phyloP scores from a whole-genome alignment of 345 rosid genomes.

The Passiflora organensis region DNA sequence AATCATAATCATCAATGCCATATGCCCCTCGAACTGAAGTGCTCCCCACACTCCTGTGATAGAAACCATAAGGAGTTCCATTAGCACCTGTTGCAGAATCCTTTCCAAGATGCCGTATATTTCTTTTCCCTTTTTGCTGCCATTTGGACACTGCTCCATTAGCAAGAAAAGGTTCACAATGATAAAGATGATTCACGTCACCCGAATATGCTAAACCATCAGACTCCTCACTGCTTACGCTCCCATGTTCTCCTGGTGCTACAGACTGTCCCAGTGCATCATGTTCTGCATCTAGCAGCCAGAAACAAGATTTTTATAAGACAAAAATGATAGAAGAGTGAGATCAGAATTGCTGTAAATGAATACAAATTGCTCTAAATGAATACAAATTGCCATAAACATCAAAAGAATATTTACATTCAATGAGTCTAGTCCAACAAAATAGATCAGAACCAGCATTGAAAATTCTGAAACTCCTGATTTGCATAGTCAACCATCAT shows the following conservation, averaged over 20 bases:
- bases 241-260: slow-evolving; percentile 48
- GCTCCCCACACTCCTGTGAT: slow-evolving; percentile 37
- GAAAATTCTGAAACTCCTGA: too few relatives aligned
- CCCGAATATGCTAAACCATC: slow-evolving; percentile 71
- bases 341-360: not conserved
- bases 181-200: slow-evolving; percentile 46
- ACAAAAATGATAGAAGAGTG: not conserved
- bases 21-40: slow-evolving; percentile 38
- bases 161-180: slow-evolving; percentile 37
- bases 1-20: slow-evolving; percentile 42
- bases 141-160: slow-evolving; percentile 79
- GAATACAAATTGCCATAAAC: too few relatives aligned
- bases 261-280: slow-evolving; percentile 34
- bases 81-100: slow-evolving; percentile 23
- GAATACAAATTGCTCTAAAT: slow-evolving; percentile 6
- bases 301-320: slow-evolving; percentile 9
- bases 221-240: slow-evolving; percentile 67
- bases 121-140: slow-evolving; percentile 89
- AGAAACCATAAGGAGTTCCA: slow-evolving; percentile 36
- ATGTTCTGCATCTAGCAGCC: slow-evolving; percentile 27
- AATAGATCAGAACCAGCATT: too few relatives aligned
- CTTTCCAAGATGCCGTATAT: slow-evolving; percentile 58
- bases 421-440: too few relatives aligned
- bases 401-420: too few relatives aligned
- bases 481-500: too few relatives aligned